These are phyloP conservation scores for Acer campestre DNA, from an alignment of 345 rosid genomes.

Conservation along the genomic window DNA sequence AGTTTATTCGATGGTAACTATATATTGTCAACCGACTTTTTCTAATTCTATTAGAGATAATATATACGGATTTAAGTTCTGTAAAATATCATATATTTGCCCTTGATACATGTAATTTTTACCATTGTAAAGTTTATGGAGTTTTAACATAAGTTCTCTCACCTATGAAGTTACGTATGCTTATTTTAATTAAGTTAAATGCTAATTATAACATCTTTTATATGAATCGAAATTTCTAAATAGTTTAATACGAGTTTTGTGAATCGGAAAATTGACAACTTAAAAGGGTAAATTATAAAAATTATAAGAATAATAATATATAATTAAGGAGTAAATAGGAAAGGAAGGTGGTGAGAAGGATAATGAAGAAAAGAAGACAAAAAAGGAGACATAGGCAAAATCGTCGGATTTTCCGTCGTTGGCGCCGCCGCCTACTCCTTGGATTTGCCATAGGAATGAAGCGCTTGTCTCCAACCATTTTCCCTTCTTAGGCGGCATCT, in stretches of 20 bases:
- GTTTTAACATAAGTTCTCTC: no score
- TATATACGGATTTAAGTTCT: no score
- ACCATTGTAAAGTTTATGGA: no score
- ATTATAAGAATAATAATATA: not conserved
- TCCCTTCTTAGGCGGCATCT: slow-evolving; percentile 22
- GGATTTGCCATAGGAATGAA: slow-evolving; percentile 50
- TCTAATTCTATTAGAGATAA: not conserved
- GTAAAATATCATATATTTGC: no score
- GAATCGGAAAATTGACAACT: no score
- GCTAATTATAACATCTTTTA: not conserved
- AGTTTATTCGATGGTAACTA: not conserved
- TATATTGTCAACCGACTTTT: not conserved
- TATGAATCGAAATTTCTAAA: no score
- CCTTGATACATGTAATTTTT: no score
- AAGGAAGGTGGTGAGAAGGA: not conserved
- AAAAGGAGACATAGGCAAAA: slow-evolving; percentile 35
- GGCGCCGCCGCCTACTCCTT: slow-evolving; percentile 64
- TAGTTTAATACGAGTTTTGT: not conserved
- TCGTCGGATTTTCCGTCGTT: slow-evolving; percentile 56
- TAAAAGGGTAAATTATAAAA: not conserved
- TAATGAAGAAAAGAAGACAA: slow-evolving; percentile 18
- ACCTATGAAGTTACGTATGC: not conserved
- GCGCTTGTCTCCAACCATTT: slow-evolving; percentile 38
- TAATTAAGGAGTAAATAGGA: not conserved
- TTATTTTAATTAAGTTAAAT: no score